phyloP scores from a whole-genome alignment of 2,329 filamentous ascomycete genomes.

The Ceratocystis lukuohia region DNA sequence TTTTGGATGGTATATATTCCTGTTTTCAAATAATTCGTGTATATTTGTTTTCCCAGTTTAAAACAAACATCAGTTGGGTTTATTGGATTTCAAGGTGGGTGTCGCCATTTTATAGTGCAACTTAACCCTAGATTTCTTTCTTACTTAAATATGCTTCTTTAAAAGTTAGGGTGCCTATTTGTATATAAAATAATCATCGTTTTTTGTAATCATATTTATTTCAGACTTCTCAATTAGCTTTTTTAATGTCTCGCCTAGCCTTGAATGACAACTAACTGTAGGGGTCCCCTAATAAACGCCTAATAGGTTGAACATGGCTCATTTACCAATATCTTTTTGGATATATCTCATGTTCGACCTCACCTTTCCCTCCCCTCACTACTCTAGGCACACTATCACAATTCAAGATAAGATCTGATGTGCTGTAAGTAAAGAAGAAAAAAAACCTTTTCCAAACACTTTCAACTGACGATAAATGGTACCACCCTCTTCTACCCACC shows the following conservation, averaged over 20 bases:
- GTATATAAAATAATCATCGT: background rate
- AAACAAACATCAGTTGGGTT: background rate
- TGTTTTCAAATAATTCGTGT: background rate
- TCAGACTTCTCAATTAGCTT: background rate
- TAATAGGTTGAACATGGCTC: background rate
- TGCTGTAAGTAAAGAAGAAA: constrained; percentile 2
- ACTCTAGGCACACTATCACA: background rate
- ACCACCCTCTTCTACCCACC: background rate
- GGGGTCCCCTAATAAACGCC: background rate
- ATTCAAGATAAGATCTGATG: background rate
- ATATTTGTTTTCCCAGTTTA: background rate
- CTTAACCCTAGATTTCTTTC: background rate
- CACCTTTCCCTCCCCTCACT: background rate
- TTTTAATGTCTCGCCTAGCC: background rate
- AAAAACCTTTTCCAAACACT: background rate
- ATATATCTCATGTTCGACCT: background rate
- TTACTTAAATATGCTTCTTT: too few species aligned
- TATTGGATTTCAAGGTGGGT: background rate
- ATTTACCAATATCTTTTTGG: background rate
- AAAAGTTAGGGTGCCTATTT: background rate
- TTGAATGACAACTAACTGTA: background rate
- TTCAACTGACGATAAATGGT: constrained; percentile 9
- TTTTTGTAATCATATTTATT: background rate
- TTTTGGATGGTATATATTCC: background rate
- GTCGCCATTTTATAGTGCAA: background rate